phyloP scores from a whole-genome alignment of 345 rosid species.

The Erysimum cheiranthoides region DNA sequence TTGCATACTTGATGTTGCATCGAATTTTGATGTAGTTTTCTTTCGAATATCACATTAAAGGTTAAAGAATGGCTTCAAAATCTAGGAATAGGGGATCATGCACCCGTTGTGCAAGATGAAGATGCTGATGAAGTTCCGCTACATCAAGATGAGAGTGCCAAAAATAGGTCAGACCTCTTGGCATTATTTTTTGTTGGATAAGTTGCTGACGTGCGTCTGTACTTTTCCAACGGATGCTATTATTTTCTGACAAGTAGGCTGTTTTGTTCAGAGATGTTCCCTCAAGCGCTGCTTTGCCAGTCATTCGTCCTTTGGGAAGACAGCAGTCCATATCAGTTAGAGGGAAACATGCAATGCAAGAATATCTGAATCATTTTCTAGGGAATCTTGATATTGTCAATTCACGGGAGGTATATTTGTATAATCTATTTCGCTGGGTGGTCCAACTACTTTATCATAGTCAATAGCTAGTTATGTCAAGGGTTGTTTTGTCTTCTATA shows the following conservation, averaged over 20 bases:
- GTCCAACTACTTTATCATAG: slow-evolving; percentile 21
- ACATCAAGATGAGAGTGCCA: slow-evolving; percentile 78
- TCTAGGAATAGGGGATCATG: slow-evolving; percentile 95
- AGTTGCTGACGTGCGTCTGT: slow-evolving; percentile 18
- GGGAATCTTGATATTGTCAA: slow-evolving; percentile 96
- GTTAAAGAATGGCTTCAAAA: slow-evolving; percentile 99
- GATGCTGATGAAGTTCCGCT: slow-evolving; percentile 76
- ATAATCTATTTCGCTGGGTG: slow-evolving; percentile 10
- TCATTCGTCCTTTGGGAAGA: slow-evolving; percentile 92
- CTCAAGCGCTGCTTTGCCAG: slow-evolving; percentile 93
- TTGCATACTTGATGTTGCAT: slow-evolving; percentile 37
- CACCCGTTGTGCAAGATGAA: slow-evolving; percentile 74
- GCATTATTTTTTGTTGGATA: slow-evolving; percentile 20
- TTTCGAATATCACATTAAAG: slow-evolving; percentile 67
- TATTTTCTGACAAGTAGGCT: slow-evolving; percentile 37
- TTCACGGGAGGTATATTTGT: slow-evolving; percentile 80
- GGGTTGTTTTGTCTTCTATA: slow-evolving; percentile 29
- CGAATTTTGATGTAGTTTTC: slow-evolving; percentile 57
- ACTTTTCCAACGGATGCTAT: slow-evolving; percentile 4
- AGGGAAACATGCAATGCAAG: slow-evolving; percentile 97
- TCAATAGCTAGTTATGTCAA: slow-evolving; percentile 32
- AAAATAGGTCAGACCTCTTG: slow-evolving; percentile 65
- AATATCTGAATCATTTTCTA: slow-evolving; percentile 86
- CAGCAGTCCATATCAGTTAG: slow-evolving; percentile 89
- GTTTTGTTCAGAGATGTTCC: slow-evolving; percentile 93